Conservation (phyloP, 1,139 yeast genomes). For the Yamadazyma aaseri region DNA sequence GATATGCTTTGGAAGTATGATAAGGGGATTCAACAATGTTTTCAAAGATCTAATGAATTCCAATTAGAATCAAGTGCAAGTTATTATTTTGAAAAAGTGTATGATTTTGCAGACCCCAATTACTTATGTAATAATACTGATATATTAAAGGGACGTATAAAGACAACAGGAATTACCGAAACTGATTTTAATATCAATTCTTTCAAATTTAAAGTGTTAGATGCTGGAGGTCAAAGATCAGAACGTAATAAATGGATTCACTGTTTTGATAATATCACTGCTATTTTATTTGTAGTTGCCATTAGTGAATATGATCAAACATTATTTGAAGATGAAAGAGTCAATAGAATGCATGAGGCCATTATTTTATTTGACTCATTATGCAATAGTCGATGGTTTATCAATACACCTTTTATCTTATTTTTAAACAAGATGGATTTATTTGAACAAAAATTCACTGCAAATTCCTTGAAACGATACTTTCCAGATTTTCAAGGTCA, state of each 20-base stretch:
- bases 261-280: constrained; percentile 89
- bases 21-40: constrained; percentile 62
- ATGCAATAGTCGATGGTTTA: constrained; percentile 85
- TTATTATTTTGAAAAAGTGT: constrained; percentile 72
- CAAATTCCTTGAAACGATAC: constrained; percentile 62
- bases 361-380: constrained; percentile 79
- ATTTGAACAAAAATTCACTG: constrained; percentile 64
- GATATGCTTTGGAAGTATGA: constrained; percentile 65
- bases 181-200: constrained; percentile 72
- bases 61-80: constrained; percentile 80
- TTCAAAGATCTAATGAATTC: constrained; percentile 66
- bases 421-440: constrained; percentile 88
- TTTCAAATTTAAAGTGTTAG: constrained; percentile 72
- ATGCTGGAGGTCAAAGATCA: constrained; percentile 96
- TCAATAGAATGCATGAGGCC: constrained; percentile 90
- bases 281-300: constrained; percentile 88
- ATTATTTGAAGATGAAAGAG: constrained; percentile 84
- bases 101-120: constrained; percentile 58
- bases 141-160: constrained; percentile 85
- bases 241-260: constrained; percentile 97
- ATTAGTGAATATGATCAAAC: constrained; percentile 91
- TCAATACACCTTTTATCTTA: constrained; percentile 80
- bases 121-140: constrained; percentile 80
- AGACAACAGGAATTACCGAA: constrained; percentile 94
- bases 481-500: constrained; percentile 74